Base-by-base conservation (phyloP, 768 basidiomycete species). In the Trametopsis cervina region DNA sequence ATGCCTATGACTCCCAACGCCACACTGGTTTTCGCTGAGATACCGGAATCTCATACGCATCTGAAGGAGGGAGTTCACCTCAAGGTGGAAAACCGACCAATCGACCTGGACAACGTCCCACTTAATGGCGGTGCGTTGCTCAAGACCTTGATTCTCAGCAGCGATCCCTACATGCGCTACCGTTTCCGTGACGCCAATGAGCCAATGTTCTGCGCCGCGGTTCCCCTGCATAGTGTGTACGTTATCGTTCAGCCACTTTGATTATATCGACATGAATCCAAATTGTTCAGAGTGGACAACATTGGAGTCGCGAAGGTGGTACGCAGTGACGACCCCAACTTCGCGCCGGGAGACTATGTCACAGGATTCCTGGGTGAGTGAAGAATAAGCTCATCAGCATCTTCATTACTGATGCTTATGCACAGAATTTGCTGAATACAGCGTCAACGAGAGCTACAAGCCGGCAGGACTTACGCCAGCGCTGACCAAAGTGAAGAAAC, bases 121-220 rank as follows among this genome's bases (percentile, higher is more conserved):
- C 53, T 54, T 39, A 51, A 51, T 35, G 57, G 57, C 27, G 59
- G 59, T 18, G 42, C 54, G 15, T 50, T 58, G 21, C 15, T 56
- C 39, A 54, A 60, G 48, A 53, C 52, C 2, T 33, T 60, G 26
- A 33, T 24, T 20, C 41, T 60, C 2, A 47, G 47, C 23, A 45
- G 44, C 35, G 59, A 60, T 36, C 55, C 57, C 7, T 56, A 58
- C 42, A 44, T 56, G 33, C 46, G 53, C 25, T 41, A 42, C 21
- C 39, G 50, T 27, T 53, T 59, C 52, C 44, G 47, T 3, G 54
- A 50, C 18, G 40, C 49, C 2, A 22, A 2, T 15, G 33, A 46
- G 2, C 10, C 20, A 2, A 44, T 40, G 42, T 53, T 53, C 47
- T 40, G 29, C 38, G 41, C 51, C 1, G 40, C 47, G 5, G 24